Conservation (phyloP, 164 flowering plant genomes). For the Santalum album region DNA sequence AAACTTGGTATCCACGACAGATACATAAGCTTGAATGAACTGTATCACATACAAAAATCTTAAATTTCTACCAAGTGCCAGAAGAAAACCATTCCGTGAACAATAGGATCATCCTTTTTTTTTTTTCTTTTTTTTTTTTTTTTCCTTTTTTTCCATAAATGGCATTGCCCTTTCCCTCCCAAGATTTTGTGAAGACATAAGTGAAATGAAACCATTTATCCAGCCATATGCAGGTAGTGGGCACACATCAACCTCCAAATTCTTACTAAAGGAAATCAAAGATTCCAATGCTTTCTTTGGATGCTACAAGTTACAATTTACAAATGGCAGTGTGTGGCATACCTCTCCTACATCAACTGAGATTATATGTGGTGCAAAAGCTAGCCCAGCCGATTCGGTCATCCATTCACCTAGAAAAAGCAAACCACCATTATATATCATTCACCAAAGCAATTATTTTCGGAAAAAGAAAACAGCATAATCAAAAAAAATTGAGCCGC, state of each 20-base stretch:
- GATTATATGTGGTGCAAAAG: slow-evolving; percentile 2
- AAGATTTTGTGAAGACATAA: not conserved
- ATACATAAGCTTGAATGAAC: no score
- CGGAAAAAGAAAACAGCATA: no score
- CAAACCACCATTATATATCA: not conserved
- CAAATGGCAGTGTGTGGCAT: not conserved
- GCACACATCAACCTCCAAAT: not conserved
- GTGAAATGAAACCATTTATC: not conserved
- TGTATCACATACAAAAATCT: no score
- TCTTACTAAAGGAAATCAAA: not conserved
- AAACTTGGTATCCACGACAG: no score
- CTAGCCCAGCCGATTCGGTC: slow-evolving; percentile 1
- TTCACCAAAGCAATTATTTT: not conserved
- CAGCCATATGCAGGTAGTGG: not conserved
- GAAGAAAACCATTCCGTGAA: no score
- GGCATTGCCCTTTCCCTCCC: not conserved
- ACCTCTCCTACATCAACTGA: not conserved
- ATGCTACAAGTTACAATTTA: not conserved
- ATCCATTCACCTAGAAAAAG: slow-evolving; percentile 2
- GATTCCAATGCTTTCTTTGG: not conserved
- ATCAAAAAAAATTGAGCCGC: no score
- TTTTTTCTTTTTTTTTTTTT: no score
- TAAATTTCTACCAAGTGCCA: no score
- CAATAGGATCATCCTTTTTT: no score
- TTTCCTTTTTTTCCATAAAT: no score